Evolutionary conservation across 2,329 filamentous ascomycete genomes (phyloP), one percentile per base, ranked within the genome.

Genomic region (Hypocreales sp.): DNA sequence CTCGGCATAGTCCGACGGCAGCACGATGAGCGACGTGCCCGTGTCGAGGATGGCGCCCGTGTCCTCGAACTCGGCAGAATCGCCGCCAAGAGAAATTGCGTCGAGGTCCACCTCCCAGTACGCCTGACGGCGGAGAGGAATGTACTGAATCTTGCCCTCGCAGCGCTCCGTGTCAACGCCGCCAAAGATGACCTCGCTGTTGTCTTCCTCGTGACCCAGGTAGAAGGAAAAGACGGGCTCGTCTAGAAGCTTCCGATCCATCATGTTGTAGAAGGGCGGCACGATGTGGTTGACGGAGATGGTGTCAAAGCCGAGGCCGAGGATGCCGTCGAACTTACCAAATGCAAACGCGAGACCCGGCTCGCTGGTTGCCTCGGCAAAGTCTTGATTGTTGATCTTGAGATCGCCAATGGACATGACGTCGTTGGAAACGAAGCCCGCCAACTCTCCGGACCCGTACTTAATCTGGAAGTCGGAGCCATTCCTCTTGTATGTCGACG

Each of bases 101-200:
- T 95, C 78, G 35, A 98, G 75, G 47, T 95, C 86, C 30, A 98
- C 87, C 69, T 98, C 90, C 90, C 90, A 98, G 72, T 98, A 98
- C 26, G 90, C 90, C 78, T 95, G 95, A 53, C 90, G 82, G 56
- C 90, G 82, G 42, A 98, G 72, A 30, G 90, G 90, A 41, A 98
- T 83, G 56, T 84, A 92, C 51, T 76, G 81, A 46, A 98, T 70
- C 56, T 95, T 77, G 47, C 90, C 90, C 21, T 67, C 75, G 54
- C 67, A 74, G 65, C 90, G 83, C 49, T 64, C 61, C 60, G 83
- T 62, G 56, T 95, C 77, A 35, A 93, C 58, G 40, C 87, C 87
- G 54, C 87, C 87, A 40, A 98, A 98, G 40, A 77, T 74, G 34
- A 76, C 86, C 60, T 86, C 86, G 22, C 86, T 94, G 51, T 80